Evolutionary conservation across 2,329 filamentous ascomycete species (phyloP).

Genomic region (Monosporascus sp.): DNA sequence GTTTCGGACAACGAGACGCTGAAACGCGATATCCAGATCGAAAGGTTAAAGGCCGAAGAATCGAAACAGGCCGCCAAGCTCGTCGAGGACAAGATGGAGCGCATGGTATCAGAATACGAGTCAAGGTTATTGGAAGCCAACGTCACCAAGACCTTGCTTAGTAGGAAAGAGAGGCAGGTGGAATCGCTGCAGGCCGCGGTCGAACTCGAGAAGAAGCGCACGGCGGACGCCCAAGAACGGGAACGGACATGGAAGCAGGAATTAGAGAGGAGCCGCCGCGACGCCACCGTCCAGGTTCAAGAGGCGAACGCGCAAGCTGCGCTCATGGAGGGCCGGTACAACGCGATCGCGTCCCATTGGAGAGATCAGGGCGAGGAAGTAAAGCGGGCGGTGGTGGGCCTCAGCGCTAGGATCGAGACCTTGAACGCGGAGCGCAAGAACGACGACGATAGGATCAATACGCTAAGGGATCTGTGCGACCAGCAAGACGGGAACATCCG

Average conservation of each 20-base stretch:
- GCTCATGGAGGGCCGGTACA: constrained; percentile 66
- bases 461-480: constrained; percentile 63
- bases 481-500: constrained; percentile 67
- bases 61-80: constrained; percentile 63
- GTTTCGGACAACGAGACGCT: constrained; percentile 76
- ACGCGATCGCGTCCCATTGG: constrained; percentile 61
- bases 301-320: constrained; percentile 59
- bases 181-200: constrained; percentile 61
- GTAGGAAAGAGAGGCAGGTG: constrained; percentile 69
- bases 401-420: constrained; percentile 48
- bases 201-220: constrained; percentile 58
- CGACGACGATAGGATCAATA: constrained; percentile 60
- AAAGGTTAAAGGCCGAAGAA: constrained; percentile 62
- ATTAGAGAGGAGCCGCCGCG: constrained; percentile 56
- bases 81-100: constrained; percentile 67
- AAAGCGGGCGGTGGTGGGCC: constrained; percentile 42
- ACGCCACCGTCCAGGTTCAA: constrained; percentile 59
- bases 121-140: constrained; percentile 63
- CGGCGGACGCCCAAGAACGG: constrained; percentile 52
- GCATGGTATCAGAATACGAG: constrained; percentile 63
- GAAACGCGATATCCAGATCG: constrained; percentile 66
- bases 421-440: constrained; percentile 50
- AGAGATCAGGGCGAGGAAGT: constrained; percentile 61
- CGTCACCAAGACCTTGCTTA: constrained; percentile 65
- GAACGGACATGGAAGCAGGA: constrained; percentile 59